phyloP scores from a whole-genome alignment of 1,284 basidiomycete species.

The Leucoagaricus sp. region DNA sequence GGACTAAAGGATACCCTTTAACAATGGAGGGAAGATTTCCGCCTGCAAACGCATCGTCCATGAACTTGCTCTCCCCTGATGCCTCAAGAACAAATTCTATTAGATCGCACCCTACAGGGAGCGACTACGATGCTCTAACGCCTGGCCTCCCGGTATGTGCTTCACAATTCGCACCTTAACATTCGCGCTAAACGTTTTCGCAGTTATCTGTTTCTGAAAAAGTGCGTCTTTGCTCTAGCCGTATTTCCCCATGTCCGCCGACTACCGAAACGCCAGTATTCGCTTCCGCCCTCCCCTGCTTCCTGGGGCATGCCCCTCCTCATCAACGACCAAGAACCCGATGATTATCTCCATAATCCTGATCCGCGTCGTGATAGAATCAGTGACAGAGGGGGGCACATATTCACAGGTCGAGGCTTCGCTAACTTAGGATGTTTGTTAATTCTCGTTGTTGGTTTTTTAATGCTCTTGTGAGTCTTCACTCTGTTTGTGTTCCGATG shows the following conservation, averaged over 20 bases:
- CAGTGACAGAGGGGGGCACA: constrained; percentile 33
- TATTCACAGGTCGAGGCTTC: constrained; percentile 54
- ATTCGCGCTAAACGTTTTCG: not conserved
- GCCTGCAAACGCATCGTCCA: constrained; percentile 17
- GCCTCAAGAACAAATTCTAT: constrained; percentile 11
- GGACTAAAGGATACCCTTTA: not conserved
- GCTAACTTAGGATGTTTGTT: constrained; percentile 67
- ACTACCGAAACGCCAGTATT: constrained; percentile 23
- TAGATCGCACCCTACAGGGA: not conserved
- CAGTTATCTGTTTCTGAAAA: constrained; percentile 12
- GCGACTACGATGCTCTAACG: constrained; percentile 13
- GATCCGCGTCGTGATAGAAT: constrained; percentile 35
- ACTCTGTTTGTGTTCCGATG: not conserved
- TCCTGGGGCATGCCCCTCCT: constrained; percentile 34
- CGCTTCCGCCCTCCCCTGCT: constrained; percentile 32
- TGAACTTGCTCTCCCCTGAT: constrained; percentile 15
- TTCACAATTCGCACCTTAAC: not conserved
- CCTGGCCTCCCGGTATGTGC: constrained; percentile 23
- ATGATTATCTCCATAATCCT: constrained; percentile 45
- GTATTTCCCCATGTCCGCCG: not conserved
- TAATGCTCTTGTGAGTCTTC: constrained; percentile 57
- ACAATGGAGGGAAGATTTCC: constrained; percentile 14
- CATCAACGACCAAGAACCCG: constrained; percentile 36
- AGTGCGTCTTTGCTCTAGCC: not conserved
- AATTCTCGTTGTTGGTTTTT: constrained; percentile 45